phyloP scores from a whole-genome alignment of 2,329 filamentous ascomycete genomes.

The Geosmithia putterillii region DNA sequence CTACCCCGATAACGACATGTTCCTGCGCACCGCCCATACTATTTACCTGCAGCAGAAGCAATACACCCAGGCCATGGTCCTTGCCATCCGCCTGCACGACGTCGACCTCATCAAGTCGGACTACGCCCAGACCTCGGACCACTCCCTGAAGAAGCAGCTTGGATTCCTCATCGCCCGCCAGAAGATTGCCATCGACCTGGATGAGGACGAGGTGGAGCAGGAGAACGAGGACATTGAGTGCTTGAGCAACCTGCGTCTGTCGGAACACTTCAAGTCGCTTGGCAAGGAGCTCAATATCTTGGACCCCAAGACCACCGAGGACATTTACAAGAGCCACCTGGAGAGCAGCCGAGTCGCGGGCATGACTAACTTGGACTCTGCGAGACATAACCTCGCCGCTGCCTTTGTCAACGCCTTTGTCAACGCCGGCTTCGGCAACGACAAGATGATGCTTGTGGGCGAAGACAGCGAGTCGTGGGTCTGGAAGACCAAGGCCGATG shows the following conservation, averaged over 20 bases:
- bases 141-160: constrained; percentile 80
- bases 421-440: constrained; percentile 87
- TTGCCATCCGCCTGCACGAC: constrained; percentile 90
- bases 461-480: constrained; percentile 89
- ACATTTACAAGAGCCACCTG: constrained; percentile 98
- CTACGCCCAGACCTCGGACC: constrained; percentile 69
- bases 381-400: constrained; percentile 87
- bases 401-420: constrained; percentile 96
- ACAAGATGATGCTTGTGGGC: constrained; percentile 95
- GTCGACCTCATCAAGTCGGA: constrained; percentile 68
- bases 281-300: constrained; percentile 95
- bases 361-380: constrained; percentile 89
- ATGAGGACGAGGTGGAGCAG: constrained; percentile 41
- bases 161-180: constrained; percentile 88
- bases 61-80: constrained; percentile 81
- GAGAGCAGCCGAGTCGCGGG: constrained; percentile 90
- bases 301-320: constrained; percentile 92
- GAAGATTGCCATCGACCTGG: constrained; percentile 67
- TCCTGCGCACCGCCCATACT: constrained; percentile 81
- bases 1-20: constrained; percentile 93
- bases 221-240: constrained; percentile 69
- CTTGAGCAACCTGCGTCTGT: constrained; percentile 74
- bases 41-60: constrained; percentile 93
- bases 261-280: constrained; percentile 86
- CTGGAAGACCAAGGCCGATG: constrained; percentile 98